Percentiles rank a stretch among this genome's conserved stretches.
Conservation (phyloP, 306 rosid species). For the Prunus salicina region DNA sequence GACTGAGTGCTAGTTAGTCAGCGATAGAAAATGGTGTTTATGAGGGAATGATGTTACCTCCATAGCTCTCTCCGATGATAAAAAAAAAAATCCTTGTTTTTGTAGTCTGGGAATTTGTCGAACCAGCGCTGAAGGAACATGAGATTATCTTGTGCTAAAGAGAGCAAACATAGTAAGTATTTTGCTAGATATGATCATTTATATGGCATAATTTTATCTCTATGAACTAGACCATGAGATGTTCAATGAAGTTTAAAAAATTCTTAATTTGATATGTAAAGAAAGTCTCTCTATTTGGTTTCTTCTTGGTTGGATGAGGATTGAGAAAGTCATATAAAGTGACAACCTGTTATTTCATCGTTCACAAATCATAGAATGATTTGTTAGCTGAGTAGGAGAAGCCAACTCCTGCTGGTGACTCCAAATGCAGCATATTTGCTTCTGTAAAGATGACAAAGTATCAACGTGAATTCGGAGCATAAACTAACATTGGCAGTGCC, state of each 20-base stretch:
- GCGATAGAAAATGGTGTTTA: neutral
- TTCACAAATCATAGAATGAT: slow-evolving; percentile 46
- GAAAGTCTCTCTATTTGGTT: no score
- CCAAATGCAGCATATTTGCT: slow-evolving; percentile 68
- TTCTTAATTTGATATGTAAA: neutral
- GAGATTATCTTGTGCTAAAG: slow-evolving; percentile 61
- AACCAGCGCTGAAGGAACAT: slow-evolving; percentile 60
- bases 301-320: neutral
- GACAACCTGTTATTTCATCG: slow-evolving; percentile 56
- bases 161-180: neutral
- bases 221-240: no score
- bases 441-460: slow-evolving; percentile 24
- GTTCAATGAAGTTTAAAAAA: no score
- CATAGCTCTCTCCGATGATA: slow-evolving; percentile 78
- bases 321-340: neutral
- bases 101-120: slow-evolving; percentile 47
- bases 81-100: slow-evolving; percentile 43
- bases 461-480: no score
- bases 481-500: no score
- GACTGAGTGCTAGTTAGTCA: neutral
- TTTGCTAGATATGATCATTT: neutral
- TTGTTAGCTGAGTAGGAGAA: slow-evolving; percentile 64
- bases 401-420: slow-evolving; percentile 83
- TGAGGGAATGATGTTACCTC: slow-evolving; percentile 30
- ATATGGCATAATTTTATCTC: neutral